Base-by-base conservation (phyloP, 148 eudicot species). In the Fagopyrum tataricum region DNA sequence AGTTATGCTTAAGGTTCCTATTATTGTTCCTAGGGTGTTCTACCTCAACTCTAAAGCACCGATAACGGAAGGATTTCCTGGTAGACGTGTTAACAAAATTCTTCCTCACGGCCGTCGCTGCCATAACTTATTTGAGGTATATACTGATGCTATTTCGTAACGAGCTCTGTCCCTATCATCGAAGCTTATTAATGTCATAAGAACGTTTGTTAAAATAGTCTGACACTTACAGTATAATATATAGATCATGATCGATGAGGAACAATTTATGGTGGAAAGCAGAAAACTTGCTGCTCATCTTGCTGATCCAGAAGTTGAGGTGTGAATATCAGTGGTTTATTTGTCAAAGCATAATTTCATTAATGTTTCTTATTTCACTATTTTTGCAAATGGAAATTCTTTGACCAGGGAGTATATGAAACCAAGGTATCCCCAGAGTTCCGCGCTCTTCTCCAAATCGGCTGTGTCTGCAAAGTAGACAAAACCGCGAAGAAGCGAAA, bases 241-340 rank as follows among this genome's bases (percentile, higher is more conserved):
- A 44, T 73, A 94, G 98, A 90, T 94, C 20, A 76, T 70, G 56
- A 94, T 87, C 79, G 90, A 90, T 67, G 98, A 91, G 80, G 90
- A 85, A 59, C 89, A 88, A 75, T 94, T 87, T 74, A 81, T 77
- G 76, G 81, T 78, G 76, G 98, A 91, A 78, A 89, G 88, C 80
- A 91, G 83, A 82, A 89, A 91, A 80, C 83, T 94, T 74, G 89
- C 85, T 75, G 93, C 97, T 84, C 93, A 88, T 82, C 93, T 94
- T 75, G 91, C 97, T 70, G 97, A 94, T 85, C 98, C 98, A 55
- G 98, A 94, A 85, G 89, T 94, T 51, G 98, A 94, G 96, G 98
- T 94, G 31, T 73, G 85, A 67, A 74, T 48, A 74, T 78, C 78
- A 61, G 42, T 62, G 5, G 10, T 62, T 11, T 37, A 64, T 9